phyloP scores from a whole-genome alignment of 192 early-diverging fungal genomes.

The Rhizoclosmatium globosum region DNA sequence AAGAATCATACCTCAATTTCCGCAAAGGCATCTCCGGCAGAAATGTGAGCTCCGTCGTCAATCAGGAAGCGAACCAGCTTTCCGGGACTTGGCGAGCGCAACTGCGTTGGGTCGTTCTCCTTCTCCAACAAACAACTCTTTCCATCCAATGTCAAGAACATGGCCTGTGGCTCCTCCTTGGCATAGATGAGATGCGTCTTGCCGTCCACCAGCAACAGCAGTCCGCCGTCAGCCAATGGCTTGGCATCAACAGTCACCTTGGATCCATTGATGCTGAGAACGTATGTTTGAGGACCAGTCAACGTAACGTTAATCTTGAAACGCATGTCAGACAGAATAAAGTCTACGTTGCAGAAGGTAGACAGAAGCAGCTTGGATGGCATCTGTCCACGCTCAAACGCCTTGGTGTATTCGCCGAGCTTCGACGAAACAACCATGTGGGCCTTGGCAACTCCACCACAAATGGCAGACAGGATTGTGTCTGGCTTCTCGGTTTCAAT shows the following conservation, averaged over 20 bases:
- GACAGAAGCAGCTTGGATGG: conserved; percentile 78
- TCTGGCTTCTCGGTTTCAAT: conserved; percentile 92
- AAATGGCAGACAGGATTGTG: conserved; percentile 87
- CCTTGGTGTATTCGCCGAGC: conserved; percentile 77
- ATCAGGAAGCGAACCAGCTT: conserved; percentile 94
- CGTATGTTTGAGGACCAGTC: conserved; percentile 82
- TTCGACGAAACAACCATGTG: conserved; percentile 71
- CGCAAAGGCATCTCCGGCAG: conserved; percentile 89
- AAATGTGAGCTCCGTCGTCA: conserved; percentile 93
- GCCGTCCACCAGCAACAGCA: conserved; percentile 89
- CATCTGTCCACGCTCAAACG: conserved; percentile 93
- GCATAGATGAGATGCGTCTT: conserved; percentile 93
- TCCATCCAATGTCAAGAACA: conserved; percentile 88
- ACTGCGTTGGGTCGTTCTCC: conserved; percentile 96
- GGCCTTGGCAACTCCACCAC: conserved; percentile 91
- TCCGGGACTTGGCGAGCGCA: conserved; percentile 94
- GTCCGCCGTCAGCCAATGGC: conserved; percentile 88
- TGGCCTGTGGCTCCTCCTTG: conserved; percentile 88
- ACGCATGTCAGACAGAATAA: conserved; percentile 91
- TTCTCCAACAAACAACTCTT: conserved; percentile 94
- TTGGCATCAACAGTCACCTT: conserved; percentile 86
- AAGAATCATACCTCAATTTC: conserved; percentile 85
- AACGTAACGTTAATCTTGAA: conserved; percentile 87
- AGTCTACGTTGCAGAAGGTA: conserved; percentile 83
- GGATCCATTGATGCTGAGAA: conserved; percentile 83